Base-by-base conservation (phyloP, 768 basidiomycete genomes). In the Termitomyces sp. region DNA sequence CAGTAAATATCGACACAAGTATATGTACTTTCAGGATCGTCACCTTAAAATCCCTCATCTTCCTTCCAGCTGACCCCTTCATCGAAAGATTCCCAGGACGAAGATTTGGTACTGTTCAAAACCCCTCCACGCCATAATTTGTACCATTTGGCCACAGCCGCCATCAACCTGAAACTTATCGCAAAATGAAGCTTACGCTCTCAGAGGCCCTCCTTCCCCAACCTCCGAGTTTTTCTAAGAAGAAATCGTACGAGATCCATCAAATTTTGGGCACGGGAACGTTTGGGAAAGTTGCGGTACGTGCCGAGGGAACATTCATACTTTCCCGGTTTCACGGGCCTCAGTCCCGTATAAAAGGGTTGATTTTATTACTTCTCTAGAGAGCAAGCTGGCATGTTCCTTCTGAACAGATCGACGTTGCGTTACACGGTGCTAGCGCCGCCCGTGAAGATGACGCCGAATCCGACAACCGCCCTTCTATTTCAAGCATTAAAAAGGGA, bases 251-350 rank as follows among this genome's bases (percentile, higher is more conserved):
- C 64, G 86, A 87, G 59, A 73, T 89, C 1, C 84, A 88, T 58
- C 80, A 87, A 30, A 77, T 85, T 4, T 76, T 95, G 4, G 94
- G 94, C 5, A 79, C 80, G 14, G 94, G 94, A 3, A 86, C 92
- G 0, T 97, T 96, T 72, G 94, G 94, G 26, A 92, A 92, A 69
- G 96, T 98, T 49, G 79, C 93, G 70, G 88, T 91, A 65, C 40
- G 59, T 60, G 51, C 58, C 58, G 43, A 52, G 22, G 26, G 38
- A 38, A 10, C n/a, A n/a, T 51, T 44, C 16, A 35, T 46, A 18
- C 50, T 36, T 46, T 22, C 16, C n/a, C 28, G 49, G 33, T 26
- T 44, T 16, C 24, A 54, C 32, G 33, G 44, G 14, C 12, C 26
- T 36, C 30, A 43, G 28, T 8, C 8, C 51, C 40, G 20, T 22